Conservation (phyloP, 192 early-diverging fungal species). For the Allomyces javanicus region DNA sequence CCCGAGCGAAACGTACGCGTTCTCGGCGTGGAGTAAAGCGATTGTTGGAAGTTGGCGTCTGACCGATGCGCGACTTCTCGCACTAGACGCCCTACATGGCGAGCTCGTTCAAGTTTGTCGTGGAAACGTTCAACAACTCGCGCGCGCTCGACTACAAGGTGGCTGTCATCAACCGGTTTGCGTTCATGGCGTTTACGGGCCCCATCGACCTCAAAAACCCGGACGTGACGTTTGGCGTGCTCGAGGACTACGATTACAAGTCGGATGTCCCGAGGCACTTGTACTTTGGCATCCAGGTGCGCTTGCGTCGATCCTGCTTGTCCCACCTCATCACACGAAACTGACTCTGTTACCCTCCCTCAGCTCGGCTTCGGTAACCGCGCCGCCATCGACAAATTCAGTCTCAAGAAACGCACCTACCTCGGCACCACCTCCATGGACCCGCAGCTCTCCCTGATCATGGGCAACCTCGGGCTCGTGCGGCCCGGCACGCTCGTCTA, state of each 20-base stretch:
- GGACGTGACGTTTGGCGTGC: constrained; percentile 46
- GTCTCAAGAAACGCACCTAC: constrained; percentile 87
- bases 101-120: constrained; percentile 50
- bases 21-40: neutral
- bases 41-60: neutral
- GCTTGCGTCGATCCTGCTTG: too few species aligned
- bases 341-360: neutral
- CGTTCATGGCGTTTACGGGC: constrained; percentile 68
- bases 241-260: constrained; percentile 44
- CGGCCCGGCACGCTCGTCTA: constrained; percentile 52
- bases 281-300: constrained; percentile 6
- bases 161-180: constrained; percentile 57
- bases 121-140: constrained; percentile 56
- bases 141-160: constrained; percentile 54
- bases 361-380: constrained; percentile 28
- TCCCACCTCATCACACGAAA: neutral
- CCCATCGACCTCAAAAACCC: constrained; percentile 66
- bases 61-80: neutral
- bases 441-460: constrained; percentile 85
- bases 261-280: constrained; percentile 5
- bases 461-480: constrained; percentile 86
- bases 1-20: constrained; percentile 34
- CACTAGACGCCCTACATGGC: constrained; percentile 24
- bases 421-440: constrained; percentile 97
- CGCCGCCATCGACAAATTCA: constrained; percentile 55